phyloP scores from a whole-genome alignment of 1,284 basidiomycete genomes.

The Coniferiporia sulphurascens region DNA sequence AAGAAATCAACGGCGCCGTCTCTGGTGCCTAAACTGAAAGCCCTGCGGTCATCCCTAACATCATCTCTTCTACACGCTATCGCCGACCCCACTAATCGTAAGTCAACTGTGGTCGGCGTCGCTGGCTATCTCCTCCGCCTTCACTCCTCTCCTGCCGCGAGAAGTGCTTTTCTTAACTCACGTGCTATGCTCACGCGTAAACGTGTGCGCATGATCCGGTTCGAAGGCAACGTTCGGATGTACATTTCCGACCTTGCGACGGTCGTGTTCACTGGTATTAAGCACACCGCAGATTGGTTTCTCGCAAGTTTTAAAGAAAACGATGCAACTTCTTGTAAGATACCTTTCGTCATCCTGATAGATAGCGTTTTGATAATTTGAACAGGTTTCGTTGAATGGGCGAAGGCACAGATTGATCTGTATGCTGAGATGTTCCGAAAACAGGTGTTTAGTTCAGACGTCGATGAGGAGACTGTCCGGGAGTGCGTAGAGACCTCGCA shows the following conservation, averaged over 20 bases:
- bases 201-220: constrained; percentile 80
- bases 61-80: constrained; percentile 72
- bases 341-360: neutral
- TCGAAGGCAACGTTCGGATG: constrained; percentile 84
- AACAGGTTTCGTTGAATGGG: constrained; percentile 91
- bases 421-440: constrained; percentile 86
- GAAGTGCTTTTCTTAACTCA: constrained; percentile 79
- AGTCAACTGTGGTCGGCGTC: constrained; percentile 68
- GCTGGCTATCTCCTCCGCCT: constrained; percentile 73
- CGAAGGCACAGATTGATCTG: constrained; percentile 78
- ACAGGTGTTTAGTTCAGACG: constrained; percentile 85
- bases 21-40: constrained; percentile 58
- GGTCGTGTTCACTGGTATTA: constrained; percentile 85
- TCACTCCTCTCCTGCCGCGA: constrained; percentile 73
- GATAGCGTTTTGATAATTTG: constrained; percentile 12
- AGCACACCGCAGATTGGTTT: constrained; percentile 98
- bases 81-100: constrained; percentile 71
- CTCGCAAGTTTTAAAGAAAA: constrained; percentile 94
- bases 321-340: constrained; percentile 84
- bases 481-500: constrained; percentile 76
- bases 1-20: constrained; percentile 52
- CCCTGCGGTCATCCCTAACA: constrained; percentile 68
- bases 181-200: constrained; percentile 73
- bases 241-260: constrained; percentile 80
- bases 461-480: constrained; percentile 62